Base-by-base conservation (phyloP, 257 asterid genomes). In the Pogostemon cablin region DNA sequence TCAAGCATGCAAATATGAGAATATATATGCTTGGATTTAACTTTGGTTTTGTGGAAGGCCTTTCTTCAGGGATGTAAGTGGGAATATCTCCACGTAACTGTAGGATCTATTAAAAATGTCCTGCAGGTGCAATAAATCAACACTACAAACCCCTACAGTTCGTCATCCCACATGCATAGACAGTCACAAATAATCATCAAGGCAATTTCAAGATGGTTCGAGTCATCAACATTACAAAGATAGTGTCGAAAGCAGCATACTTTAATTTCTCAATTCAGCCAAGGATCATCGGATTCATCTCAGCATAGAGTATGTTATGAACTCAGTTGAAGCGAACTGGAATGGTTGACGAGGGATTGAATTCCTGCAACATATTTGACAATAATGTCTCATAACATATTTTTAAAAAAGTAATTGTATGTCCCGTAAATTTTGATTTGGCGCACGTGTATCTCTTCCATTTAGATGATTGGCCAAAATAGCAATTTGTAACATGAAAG, bases 361-460 rank as follows among this genome's bases (percentile, higher is more conserved):
- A 72, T 93, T 93, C 86, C 97, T 93, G 96, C 78, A 76, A 63
- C 41, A 72, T 62, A 71, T 39, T 52, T 59, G 17, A 48, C 40
- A 74, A 67, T 41, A 20, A 56, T 56, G 7, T 62, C 32, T 25
- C 65, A 58, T 65, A 11, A 48, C 34, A 25, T 25, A 25, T 55
- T 39, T 32, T 68, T 63, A 41, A 12, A 59, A 49, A 43, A 41
- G 10, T 49, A 52, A 49, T 3, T 9, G 56, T 0, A 3, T 0
- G 2, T 11, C 61, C 99, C 98, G 67, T 89, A 89, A 78, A 91
- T 90, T 89, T 93, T 93, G 76, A 93, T 87, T 78, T 93, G 99
- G 78, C 99, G 91, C 61, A 93, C 87, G 98, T 38, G 98, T 91
- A 73, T 95, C 98, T 83, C 96, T 88, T 67, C 97, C 98, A 10